A percentile compares a stretch with the other conserved stretches of the same genome.
Evolutionary conservation across 2,329 filamentous ascomycete species (phyloP).

Genomic region (Colletotrichum destructivum): DNA sequence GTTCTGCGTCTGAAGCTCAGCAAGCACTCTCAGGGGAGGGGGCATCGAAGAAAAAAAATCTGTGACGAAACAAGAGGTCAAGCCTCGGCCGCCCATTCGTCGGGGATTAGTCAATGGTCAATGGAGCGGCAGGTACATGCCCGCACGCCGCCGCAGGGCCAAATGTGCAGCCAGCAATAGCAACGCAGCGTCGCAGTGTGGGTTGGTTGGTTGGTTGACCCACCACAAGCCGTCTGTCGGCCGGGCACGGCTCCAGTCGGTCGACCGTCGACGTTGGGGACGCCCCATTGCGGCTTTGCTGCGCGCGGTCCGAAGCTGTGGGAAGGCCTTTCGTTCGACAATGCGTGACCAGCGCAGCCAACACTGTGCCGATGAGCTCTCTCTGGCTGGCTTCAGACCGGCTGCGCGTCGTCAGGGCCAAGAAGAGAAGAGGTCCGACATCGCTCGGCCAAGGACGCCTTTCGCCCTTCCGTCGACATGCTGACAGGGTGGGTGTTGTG

Average conservation of each 20-base stretch:
- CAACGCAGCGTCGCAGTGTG: not conserved
- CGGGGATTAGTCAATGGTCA: slow-evolving; percentile 23
- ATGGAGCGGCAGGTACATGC: slow-evolving; percentile 16
- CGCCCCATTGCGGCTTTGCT: slow-evolving; percentile 41
- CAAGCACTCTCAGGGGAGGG: not conserved
- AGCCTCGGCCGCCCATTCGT: slow-evolving; percentile 37
- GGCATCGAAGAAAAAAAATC: slow-evolving; percentile 8
- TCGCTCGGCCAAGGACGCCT: slow-evolving; percentile 34
- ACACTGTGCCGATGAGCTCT: not conserved
- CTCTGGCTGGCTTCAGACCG: not conserved
- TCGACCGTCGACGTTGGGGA: slow-evolving; percentile 23
- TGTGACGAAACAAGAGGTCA: slow-evolving; percentile 43
- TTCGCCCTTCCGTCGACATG: slow-evolving; percentile 24
- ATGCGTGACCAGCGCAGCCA: not conserved
- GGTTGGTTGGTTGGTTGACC: slow-evolving; percentile 23
- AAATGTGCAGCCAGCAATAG: not conserved
- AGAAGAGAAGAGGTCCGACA: not conserved
- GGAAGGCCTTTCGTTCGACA: slow-evolving; percentile 7
- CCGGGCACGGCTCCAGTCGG: slow-evolving; percentile 42
- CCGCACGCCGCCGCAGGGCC: slow-evolving; percentile 3
- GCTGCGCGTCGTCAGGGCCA: not conserved
- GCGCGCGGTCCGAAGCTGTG: slow-evolving; percentile 38
- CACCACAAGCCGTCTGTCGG: slow-evolving; percentile 40
- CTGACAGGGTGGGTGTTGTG: slow-evolving; percentile 27
- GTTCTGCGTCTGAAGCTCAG: slow-evolving; percentile 17